These are phyloP conservation scores for Trichoderma asperelloides DNA, from an alignment of 495 filamentous ascomycete genomes.

Conservation along the genomic window DNA sequence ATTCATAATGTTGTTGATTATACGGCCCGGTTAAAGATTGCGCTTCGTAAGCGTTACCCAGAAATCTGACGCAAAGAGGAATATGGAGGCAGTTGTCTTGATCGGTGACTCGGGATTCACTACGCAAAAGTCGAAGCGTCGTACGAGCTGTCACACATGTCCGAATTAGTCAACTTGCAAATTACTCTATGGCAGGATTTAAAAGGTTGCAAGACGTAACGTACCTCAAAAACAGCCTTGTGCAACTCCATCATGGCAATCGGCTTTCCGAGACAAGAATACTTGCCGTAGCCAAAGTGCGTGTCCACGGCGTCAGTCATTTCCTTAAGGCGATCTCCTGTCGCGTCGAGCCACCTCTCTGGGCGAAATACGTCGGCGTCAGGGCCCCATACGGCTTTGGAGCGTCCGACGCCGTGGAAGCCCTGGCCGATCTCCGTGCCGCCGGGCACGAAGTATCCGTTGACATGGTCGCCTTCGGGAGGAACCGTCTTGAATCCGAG, in stretches of 20 bases:
- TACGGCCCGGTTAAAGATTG: neutral
- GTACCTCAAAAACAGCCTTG: slow-evolving; percentile 45
- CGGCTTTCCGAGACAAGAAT: slow-evolving; percentile 28
- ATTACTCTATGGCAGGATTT: too few relatives aligned
- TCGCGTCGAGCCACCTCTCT: slow-evolving; percentile 43
- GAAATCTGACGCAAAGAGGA: slow-evolving; percentile 1
- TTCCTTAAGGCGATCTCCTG: slow-evolving; percentile 19
- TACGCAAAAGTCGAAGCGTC: slow-evolving; percentile 36
- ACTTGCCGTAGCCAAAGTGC: slow-evolving; percentile 29
- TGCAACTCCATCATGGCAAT: slow-evolving; percentile 34
- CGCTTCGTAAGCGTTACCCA: slow-evolving; percentile 7
- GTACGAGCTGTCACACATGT: slow-evolving; percentile 26
- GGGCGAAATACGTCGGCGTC: slow-evolving; percentile 41
- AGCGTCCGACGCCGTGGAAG: slow-evolving; percentile 20
- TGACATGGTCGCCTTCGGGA: slow-evolving; percentile 34
- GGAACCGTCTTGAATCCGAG: slow-evolving; percentile 36
- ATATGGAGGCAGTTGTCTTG: neutral
- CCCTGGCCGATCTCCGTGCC: slow-evolving; percentile 38
- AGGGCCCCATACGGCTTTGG: slow-evolving; percentile 32
- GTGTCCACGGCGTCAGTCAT: slow-evolving; percentile 29
- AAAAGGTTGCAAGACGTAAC: slow-evolving; percentile 1
- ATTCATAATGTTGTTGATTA: neutral
- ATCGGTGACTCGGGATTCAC: slow-evolving; percentile 23
- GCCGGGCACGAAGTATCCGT: slow-evolving; percentile 41
- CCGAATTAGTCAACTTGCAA: neutral